A percentile compares a stretch with the other conserved stretches of the same genome.
Conservation (phyloP, 2,329 filamentous ascomycete species). For the Fusarium marasasianum region DNA sequence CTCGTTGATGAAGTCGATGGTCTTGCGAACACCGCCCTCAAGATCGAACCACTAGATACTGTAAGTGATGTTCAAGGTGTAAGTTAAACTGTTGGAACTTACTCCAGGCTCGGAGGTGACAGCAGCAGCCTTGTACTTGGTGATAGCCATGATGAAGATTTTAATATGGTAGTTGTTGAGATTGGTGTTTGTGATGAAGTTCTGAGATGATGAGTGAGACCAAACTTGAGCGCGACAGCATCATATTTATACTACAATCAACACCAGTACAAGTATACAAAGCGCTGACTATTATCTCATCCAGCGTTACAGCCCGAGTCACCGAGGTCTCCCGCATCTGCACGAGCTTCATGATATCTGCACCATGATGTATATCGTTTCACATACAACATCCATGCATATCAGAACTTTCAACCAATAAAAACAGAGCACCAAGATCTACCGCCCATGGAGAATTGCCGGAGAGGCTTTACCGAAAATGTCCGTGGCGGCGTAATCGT, state of each 20-base stretch:
- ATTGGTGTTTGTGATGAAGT: background rate
- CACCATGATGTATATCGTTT: background rate
- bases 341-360: slow-evolving; percentile 12
- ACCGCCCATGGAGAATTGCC: background rate
- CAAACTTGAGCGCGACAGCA: background rate
- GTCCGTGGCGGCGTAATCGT: background rate
- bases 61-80: background rate
- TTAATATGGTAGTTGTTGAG: background rate
- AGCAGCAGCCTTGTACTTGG: slow-evolving; percentile 40
- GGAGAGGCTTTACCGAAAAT: background rate
- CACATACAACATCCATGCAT: background rate
- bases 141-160: slow-evolving; percentile 27
- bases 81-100: accelerated
- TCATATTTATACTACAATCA: slow-evolving; percentile 1
- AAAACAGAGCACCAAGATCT: background rate
- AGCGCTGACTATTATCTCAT: background rate
- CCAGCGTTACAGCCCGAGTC: background rate
- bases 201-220: background rate
- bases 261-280: background rate
- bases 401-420: background rate
- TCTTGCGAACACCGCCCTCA: slow-evolving; percentile 63
- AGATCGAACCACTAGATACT: slow-evolving; percentile 63
- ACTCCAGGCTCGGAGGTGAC: slow-evolving; percentile 38
- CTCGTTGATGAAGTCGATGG: slow-evolving; percentile 64
- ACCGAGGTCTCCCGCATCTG: slow-evolving; percentile 1